Conservation (phyloP, 352 stramenopile species). For the Globisporangium middletonii region DNA sequence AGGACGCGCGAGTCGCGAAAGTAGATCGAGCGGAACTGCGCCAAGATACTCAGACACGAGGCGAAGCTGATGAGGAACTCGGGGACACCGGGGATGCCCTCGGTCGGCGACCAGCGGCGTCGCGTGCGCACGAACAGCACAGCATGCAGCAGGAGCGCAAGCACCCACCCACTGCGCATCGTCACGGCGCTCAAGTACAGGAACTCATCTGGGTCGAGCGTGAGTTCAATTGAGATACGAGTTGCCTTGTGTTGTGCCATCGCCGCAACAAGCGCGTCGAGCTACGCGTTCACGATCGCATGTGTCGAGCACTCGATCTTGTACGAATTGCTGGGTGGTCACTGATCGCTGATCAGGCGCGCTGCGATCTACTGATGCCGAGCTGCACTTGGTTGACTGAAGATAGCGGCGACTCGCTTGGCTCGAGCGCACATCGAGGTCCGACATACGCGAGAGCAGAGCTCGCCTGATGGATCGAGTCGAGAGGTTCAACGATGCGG, state of each 20-base stretch:
- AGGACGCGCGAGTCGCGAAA: conserved; percentile 6
- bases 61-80: conserved; percentile 6
- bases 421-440: too few relatives aligned
- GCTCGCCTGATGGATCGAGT: too few relatives aligned
- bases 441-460: too few relatives aligned
- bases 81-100: conserved; percentile 6
- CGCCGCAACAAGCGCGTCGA: conserved; percentile 4
- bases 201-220: conserved; percentile 16
- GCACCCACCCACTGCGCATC: conserved; percentile 26
- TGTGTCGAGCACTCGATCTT: neutral
- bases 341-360: conserved; percentile 2
- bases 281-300: neutral
- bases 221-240: neutral
- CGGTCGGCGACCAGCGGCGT: neutral
- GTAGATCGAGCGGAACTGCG: neutral
- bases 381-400: conserved; percentile 15
- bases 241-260: neutral
- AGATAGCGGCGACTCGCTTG: too few relatives aligned
- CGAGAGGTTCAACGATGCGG: too few relatives aligned
- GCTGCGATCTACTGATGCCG: conserved; percentile 6
- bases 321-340: conserved; percentile 6
- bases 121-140: neutral
- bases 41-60: conserved; percentile 4
- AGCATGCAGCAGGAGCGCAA: conserved; percentile 10
- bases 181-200: conserved; percentile 16